These are phyloP conservation scores for Coemansia umbellata DNA, from an alignment of 192 early-diverging fungal genomes.

Conservation along the genomic window DNA sequence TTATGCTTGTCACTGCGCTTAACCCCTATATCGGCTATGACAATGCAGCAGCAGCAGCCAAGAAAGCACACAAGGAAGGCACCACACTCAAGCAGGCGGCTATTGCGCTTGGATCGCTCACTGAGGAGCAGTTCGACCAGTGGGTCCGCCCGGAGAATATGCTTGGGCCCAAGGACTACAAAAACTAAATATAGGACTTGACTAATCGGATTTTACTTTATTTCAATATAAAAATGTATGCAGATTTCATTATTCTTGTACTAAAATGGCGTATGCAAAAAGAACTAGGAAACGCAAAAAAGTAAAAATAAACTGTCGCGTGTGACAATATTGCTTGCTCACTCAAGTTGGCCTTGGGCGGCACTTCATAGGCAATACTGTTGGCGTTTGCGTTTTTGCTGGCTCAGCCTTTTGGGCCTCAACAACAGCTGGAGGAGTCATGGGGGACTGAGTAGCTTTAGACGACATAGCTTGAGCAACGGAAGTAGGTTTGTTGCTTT, in stretches of 20 bases:
- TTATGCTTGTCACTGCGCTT: constrained; percentile 98
- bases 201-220: background rate
- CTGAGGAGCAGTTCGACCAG: constrained; percentile 88
- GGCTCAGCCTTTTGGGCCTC: background rate
- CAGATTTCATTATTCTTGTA: too few relatives aligned
- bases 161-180: constrained; percentile 63
- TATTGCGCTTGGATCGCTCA: constrained; percentile 79
- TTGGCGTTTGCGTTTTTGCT: background rate
- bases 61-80: constrained; percentile 93
- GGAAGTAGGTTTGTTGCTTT: too few relatives aligned
- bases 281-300: background rate
- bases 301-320: background rate
- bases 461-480: too few relatives aligned
- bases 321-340: too few relatives aligned
- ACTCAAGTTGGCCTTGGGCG: constrained; percentile 8
- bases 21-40: constrained; percentile 96
- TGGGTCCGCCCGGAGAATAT: constrained; percentile 93
- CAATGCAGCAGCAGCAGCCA: constrained; percentile 91
- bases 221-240: too few relatives aligned
- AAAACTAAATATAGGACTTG: constrained; percentile 24
- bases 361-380: background rate
- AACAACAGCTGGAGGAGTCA: background rate
- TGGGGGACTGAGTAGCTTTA: too few relatives aligned
- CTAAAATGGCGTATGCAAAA: too few relatives aligned
- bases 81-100: constrained; percentile 90